Conservation (phyloP, 768 basidiomycete genomes). For the Auricularia sp. region DNA sequence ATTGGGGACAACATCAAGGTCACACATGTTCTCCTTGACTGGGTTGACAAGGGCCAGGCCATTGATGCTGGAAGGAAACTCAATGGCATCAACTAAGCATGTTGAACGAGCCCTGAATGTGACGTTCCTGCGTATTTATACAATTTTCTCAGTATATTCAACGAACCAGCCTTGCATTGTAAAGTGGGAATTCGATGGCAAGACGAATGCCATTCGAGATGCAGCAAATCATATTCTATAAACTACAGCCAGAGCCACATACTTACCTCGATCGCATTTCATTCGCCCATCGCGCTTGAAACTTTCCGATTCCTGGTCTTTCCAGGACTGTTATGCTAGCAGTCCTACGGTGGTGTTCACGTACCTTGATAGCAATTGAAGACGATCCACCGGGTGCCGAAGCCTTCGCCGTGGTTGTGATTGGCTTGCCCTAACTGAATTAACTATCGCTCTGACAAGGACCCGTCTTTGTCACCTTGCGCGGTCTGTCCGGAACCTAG, state of each 20-base stretch:
- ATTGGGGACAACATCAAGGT: not conserved
- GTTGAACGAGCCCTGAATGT: not conserved
- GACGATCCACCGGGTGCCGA: not conserved
- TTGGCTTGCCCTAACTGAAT: not conserved
- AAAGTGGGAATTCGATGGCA: too few species aligned
- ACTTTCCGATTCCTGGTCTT: not conserved
- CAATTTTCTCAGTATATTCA: too few species aligned
- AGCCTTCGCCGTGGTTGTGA: not conserved
- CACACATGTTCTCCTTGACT: not conserved
- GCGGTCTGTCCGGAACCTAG: not conserved
- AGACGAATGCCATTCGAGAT: too few species aligned
- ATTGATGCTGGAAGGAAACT: not conserved
- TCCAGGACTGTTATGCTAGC: not conserved
- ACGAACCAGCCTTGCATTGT: too few species aligned
- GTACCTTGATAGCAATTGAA: not conserved
- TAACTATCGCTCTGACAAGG: not conserved
- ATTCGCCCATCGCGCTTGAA: not conserved
- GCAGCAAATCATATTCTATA: too few species aligned
- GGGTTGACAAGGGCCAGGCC: not conserved
- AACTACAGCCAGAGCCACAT: too few species aligned
- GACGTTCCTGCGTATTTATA: too few species aligned
- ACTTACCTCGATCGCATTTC: too few species aligned
- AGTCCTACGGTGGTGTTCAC: not conserved
- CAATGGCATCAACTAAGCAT: not conserved
- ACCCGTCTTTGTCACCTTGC: not conserved